A percentile compares a stretch with the other conserved stretches of the same genome.
phyloP scores from a whole-genome alignment of 2,329 filamentous ascomycete species.

The Furcasterigmium sp. region DNA sequence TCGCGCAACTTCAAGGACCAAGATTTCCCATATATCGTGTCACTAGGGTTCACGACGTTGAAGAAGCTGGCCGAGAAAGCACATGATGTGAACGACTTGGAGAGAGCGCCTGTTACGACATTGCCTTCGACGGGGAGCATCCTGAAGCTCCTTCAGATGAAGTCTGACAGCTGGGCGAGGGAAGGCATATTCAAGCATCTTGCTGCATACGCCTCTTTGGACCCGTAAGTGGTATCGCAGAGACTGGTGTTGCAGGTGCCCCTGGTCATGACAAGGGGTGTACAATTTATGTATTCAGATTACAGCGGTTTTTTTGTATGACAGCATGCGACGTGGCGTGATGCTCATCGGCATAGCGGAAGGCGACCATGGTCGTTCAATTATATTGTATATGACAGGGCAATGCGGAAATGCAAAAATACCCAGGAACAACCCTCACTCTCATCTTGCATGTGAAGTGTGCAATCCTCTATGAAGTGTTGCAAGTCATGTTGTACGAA shows the following conservation, averaged over 20 bases:
- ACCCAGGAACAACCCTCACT: constrained; percentile 3
- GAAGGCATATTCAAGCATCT: constrained; percentile 65
- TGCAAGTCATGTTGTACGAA: no score
- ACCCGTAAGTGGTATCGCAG: constrained; percentile 12
- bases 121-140: constrained; percentile 64
- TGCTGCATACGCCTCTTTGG: constrained; percentile 56
- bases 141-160: constrained; percentile 61
- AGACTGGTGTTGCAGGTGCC: no score
- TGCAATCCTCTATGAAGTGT: no score
- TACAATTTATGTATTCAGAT: no score
- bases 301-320: no score
- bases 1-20: constrained; percentile 30
- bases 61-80: constrained; percentile 64
- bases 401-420: constrained; percentile 11
- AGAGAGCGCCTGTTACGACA: constrained; percentile 52
- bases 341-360: no score
- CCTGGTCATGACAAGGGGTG: no score
- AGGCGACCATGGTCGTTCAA: no score
- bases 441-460: no score
- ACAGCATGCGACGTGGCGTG: no score
- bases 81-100: constrained; percentile 46
- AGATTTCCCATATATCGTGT: constrained; percentile 58
- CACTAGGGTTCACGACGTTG: constrained; percentile 63
- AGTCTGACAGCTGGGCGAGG: constrained; percentile 55
- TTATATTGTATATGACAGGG: constrained; percentile 5